These are phyloP conservation scores for Drechslerella dactyloides DNA, from an alignment of 2,329 filamentous ascomycete species.

Conservation along the genomic window DNA sequence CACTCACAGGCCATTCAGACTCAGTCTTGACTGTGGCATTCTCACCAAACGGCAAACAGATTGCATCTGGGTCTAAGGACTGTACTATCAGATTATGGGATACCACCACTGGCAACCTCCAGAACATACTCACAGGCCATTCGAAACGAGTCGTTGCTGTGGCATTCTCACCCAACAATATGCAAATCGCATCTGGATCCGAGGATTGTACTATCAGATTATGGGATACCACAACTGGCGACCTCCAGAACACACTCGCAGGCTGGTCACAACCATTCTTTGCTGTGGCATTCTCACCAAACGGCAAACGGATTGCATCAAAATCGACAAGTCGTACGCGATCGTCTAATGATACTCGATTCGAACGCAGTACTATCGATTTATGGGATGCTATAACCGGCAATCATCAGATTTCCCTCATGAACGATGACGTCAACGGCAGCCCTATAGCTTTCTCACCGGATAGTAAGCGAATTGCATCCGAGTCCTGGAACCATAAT, in stretches of 20 bases:
- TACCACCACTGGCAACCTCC: background rate
- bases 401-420: no score
- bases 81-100: slow-evolving; percentile 60
- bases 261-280: no score
- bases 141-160: background rate
- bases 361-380: no score
- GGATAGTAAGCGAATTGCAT: no score
- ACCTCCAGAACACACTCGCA: background rate
- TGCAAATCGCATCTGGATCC: slow-evolving; percentile 48
- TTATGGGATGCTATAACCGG: no score
- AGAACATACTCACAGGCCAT: background rate
- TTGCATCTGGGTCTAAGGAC: slow-evolving; percentile 51
- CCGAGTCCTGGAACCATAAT: no score
- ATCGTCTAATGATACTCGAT: no score
- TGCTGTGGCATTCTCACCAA: no score
- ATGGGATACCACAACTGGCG: background rate
- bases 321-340: no score
- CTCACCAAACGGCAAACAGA: slow-evolving; percentile 34
- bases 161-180: slow-evolving; percentile 33
- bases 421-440: no score
- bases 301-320: no score
- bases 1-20: background rate
- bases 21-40: slow-evolving; percentile 58
- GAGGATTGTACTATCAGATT: slow-evolving; percentile 60
- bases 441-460: no score